These are phyloP conservation scores for Blakeslea trispora DNA, from an alignment of 371 early-diverging fungal species.

Conservation along the genomic window DNA sequence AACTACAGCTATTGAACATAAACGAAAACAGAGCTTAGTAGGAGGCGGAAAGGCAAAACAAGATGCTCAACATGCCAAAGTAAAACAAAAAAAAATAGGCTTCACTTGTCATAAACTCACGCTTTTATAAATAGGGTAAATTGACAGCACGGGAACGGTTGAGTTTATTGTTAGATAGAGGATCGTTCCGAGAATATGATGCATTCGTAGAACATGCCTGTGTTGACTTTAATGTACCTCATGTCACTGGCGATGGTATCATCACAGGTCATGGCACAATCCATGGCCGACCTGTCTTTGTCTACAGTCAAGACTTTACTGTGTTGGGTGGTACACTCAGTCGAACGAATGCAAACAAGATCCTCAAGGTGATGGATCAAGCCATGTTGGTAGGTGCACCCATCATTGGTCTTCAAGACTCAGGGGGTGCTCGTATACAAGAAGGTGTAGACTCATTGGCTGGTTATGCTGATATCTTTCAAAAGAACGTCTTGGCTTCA, in stretches of 20 bases:
- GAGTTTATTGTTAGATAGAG: constrained; percentile 81
- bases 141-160: constrained; percentile 95
- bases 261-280: constrained; percentile 95
- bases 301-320: constrained; percentile 96
- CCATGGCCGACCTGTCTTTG: constrained; percentile 88
- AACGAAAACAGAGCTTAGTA: constrained; percentile 72
- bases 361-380: constrained; percentile 95
- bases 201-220: constrained; percentile 96
- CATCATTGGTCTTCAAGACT: constrained; percentile 94
- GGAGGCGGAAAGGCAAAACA: constrained; percentile 88
- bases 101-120: no score
- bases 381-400: constrained; percentile 94
- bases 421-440: constrained; percentile 97
- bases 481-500: constrained; percentile 89
- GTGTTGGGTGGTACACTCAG: constrained; percentile 92
- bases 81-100: no score
- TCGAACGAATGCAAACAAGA: constrained; percentile 90
- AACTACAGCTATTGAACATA: constrained; percentile 54
- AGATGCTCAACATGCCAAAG: constrained; percentile 91
- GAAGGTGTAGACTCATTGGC: constrained; percentile 97
- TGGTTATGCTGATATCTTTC: constrained; percentile 97
- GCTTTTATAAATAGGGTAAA: constrained; percentile 82
- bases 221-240: constrained; percentile 91
- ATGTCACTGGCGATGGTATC: constrained; percentile 93
- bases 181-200: constrained; percentile 92